Evolutionary conservation across 306 rosid species (phyloP), one percentile per base, ranked within the genome.

Genomic region (Glycine soja): DNA sequence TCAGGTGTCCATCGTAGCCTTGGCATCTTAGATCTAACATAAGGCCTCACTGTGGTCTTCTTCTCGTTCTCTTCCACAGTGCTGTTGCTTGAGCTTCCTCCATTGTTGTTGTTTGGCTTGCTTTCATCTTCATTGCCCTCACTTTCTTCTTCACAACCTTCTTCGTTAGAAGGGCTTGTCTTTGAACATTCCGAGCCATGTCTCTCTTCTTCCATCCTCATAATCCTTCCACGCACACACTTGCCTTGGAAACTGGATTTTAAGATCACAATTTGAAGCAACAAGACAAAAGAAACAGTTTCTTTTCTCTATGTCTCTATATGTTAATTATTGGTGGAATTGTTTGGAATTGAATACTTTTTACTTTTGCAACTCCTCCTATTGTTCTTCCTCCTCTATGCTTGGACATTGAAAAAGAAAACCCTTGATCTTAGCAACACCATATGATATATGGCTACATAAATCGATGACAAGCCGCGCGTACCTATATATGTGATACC

Each of bases 1-100:
- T 95, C 97, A 6, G 94, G 94, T 0, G 98, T 95, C 99, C 99
- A 95, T 38, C 97, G 91, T 42, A 95, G 92, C 77, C 99, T 84
- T 0, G 99, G 98, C 79, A 87, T 57, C 86, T 95, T 95, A 76
- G 99, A 95, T 95, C 99, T 88, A 80, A 93, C 93, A 83, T 95
- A 95, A 10, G 94, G 97, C n/a, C 99, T 82, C 46, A 93, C 97
- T 1, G 89, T 74, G 30, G 30, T 24, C 30, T 24, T 24, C 42
- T 87, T 84, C 87, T 90, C 90, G 50, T 87, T 92, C 76, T 92
- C 99, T 75, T 95, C 99, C 50, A 92, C 90, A 0, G 97, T 92
- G 88, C 99, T 95, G 66, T 93, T 93, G 87, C 97, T 92, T 24
- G 97, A 95, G 77, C 97, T 92, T 48, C 91, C 90, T 80, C 93